A percentile compares a stretch with the other conserved stretches of the same genome.
Evolutionary conservation across 169 alveolate genomes (phyloP).

Genomic region (Eimeria sp.): DNA sequence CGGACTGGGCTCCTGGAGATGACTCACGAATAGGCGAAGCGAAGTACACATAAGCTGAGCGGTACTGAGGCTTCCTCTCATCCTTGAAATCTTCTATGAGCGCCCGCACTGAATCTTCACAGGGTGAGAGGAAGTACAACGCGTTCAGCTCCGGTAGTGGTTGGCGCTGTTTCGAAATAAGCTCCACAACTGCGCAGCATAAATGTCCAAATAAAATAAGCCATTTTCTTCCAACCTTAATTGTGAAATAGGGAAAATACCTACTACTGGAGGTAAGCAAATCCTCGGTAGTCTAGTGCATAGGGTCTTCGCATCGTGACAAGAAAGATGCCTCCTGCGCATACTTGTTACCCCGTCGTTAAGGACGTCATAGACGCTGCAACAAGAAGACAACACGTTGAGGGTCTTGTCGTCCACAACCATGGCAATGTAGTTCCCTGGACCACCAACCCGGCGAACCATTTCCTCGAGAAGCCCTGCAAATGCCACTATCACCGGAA

Average conservation of each 20-base stretch:
- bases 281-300: background rate
- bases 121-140: slow-evolving; percentile 81
- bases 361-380: slow-evolving; percentile 78
- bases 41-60: slow-evolving; percentile 76
- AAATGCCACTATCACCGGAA: background rate
- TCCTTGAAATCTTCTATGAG: slow-evolving; percentile 64
- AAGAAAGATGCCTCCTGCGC: background rate
- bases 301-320: background rate
- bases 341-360: slow-evolving; percentile 80
- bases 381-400: slow-evolving; percentile 64
- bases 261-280: background rate
- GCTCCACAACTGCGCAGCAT: slow-evolving; percentile 75
- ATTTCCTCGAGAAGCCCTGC: slow-evolving; percentile 81
- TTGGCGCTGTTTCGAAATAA: slow-evolving; percentile 77
- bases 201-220: background rate
- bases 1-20: background rate
- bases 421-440: slow-evolving; percentile 80
- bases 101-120: slow-evolving; percentile 50
- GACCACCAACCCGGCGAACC: slow-evolving; percentile 76
- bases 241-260: background rate
- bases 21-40: slow-evolving; percentile 63
- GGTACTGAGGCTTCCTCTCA: slow-evolving; percentile 78
- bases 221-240: background rate
- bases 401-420: slow-evolving; percentile 80
- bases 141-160: slow-evolving; percentile 84